Conservation (phyloP, 1,284 basidiomycete genomes). For the Fomitiporia mediterranea region DNA sequence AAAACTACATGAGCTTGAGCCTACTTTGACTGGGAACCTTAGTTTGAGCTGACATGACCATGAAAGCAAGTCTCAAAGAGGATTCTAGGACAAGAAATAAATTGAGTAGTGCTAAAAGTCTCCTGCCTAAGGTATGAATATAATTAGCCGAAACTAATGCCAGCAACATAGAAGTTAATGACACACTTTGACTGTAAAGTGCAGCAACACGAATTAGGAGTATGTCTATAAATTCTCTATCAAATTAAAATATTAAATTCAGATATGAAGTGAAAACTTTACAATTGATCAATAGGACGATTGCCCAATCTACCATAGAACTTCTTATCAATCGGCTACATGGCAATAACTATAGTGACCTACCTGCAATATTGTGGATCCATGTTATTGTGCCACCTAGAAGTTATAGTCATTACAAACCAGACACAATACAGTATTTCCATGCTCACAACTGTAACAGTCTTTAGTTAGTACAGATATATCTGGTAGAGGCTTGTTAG, state of each 20-base stretch:
- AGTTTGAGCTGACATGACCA: not conserved
- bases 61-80: not conserved
- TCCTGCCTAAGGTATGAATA: not conserved
- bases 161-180: not conserved
- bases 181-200: not conserved
- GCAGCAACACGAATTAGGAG: not conserved
- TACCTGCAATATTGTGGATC: not conserved
- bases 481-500: not conserved
- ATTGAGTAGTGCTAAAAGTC: not conserved
- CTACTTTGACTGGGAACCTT: not conserved
- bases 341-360: not conserved
- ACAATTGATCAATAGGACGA: not conserved
- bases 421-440: not conserved
- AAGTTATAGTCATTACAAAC: too few species aligned
- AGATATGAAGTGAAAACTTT: too few species aligned
- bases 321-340: not conserved
- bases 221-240: not conserved
- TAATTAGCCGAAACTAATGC: not conserved
- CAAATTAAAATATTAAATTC: not conserved
- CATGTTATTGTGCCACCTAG: not conserved
- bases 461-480: not conserved
- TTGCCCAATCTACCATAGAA: conserved; percentile 3
- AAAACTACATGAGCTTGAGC: not conserved
- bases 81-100: not conserved
- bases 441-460: not conserved